Evolutionary conservation across 345 rosid genomes (phyloP).

Genomic region (Aegle marmelos): DNA sequence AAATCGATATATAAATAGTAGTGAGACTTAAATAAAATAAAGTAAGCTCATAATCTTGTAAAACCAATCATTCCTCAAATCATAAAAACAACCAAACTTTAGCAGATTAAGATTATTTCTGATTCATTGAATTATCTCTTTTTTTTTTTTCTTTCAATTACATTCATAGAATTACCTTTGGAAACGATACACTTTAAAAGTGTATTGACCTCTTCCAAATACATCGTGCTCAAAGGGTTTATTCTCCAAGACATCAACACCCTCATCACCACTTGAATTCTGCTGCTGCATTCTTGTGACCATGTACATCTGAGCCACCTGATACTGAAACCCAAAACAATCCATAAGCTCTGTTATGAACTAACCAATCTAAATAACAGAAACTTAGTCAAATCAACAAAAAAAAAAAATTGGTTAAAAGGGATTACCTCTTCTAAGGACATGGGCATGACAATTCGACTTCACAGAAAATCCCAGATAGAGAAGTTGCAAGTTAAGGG

Average conservation of each 20-base stretch:
- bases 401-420: not conserved
- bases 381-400: not conserved
- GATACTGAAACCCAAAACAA: constrained; percentile 47
- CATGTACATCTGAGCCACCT: constrained; percentile 62
- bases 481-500: constrained; percentile 33
- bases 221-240: constrained; percentile 41
- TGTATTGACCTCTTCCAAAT: constrained; percentile 53
- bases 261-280: constrained; percentile 48
- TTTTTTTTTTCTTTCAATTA: too few relatives aligned
- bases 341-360: not conserved
- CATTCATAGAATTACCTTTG: constrained; percentile 46
- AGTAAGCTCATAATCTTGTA: not conserved
- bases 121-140: not conserved
- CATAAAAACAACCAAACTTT: not conserved
- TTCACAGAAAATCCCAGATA: constrained; percentile 23
- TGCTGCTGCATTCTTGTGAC: constrained; percentile 69
- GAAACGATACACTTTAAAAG: constrained; percentile 56
- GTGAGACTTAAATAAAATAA: not conserved
- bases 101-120: not conserved
- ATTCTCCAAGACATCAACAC: constrained; percentile 58
- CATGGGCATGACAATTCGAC: constrained; percentile 70
- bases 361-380: not conserved
- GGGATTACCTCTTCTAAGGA: constrained; percentile 62
- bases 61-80: not conserved
- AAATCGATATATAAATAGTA: not conserved